These are phyloP conservation scores for Thalassiosira pacifica DNA, from an alignment of 352 stramenopile genomes.

Conservation along the genomic window DNA sequence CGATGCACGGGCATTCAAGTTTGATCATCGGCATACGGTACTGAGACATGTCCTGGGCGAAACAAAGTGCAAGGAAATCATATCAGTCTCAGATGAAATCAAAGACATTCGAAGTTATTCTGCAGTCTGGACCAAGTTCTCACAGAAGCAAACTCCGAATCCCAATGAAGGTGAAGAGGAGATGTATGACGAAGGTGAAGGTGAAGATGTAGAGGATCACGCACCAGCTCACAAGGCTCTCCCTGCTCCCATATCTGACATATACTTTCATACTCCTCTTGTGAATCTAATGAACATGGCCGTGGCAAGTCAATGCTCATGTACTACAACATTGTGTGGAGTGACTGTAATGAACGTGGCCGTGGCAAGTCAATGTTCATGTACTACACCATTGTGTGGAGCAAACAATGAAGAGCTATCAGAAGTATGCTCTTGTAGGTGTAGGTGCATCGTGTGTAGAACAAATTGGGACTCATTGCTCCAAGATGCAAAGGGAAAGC, in stretches of 20 bases:
- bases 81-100: slow-evolving; percentile 9
- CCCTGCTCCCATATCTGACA: neutral
- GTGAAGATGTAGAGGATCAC: slow-evolving; percentile 6
- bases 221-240: neutral
- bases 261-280: slow-evolving; percentile 27
- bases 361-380: too few relatives aligned
- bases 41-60: slow-evolving; percentile 18
- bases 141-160: too few relatives aligned
- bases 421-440: neutral
- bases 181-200: too few relatives aligned
- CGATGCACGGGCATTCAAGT: too few relatives aligned
- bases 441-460: neutral
- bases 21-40: slow-evolving; percentile 30
- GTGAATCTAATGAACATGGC: slow-evolving; percentile 20
- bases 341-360: slow-evolving; percentile 19
- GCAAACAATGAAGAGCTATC: slow-evolving; percentile 5
- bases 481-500: slow-evolving; percentile 9
- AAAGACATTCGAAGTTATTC: slow-evolving; percentile 10
- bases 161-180: too few relatives aligned
- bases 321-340: too few relatives aligned
- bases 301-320: too few relatives aligned
- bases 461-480: slow-evolving; percentile 9
- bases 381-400: too few relatives aligned
- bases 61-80: slow-evolving; percentile 17
- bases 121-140: slow-evolving; percentile 27